Evolutionary conservation across 805 yeast species (phyloP).

Genomic region (Clavispora phyllophila): DNA sequence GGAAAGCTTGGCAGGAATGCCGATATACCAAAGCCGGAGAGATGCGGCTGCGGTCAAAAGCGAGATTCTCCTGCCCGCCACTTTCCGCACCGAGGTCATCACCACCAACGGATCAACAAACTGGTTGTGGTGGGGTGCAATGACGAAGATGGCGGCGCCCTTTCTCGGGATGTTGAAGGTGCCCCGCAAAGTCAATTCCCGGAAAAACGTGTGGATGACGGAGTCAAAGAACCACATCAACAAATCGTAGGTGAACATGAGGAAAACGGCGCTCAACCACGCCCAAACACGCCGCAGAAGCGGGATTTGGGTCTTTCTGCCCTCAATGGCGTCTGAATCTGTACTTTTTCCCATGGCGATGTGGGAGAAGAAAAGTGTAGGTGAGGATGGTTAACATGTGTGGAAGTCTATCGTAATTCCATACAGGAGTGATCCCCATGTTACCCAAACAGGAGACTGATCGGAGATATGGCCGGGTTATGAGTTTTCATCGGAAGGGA

Average conservation of each 20-base stretch:
- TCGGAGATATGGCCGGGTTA: too few species aligned
- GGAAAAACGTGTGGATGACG: conserved; percentile 35
- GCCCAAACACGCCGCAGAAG: neutral
- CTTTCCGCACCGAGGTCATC: conserved; percentile 30
- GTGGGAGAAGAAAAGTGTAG: too few species aligned
- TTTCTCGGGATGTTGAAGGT: conserved; percentile 32
- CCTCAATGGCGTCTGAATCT: too few species aligned
- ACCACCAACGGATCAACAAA: conserved; percentile 37
- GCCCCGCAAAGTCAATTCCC: conserved; percentile 36
- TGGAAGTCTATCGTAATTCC: too few species aligned
- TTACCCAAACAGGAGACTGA: too few species aligned
- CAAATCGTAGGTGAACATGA: conserved; percentile 20
- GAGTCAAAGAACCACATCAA: conserved; percentile 30
- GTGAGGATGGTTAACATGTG: too few species aligned
- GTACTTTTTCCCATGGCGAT: too few species aligned
- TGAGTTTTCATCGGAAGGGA: too few species aligned
- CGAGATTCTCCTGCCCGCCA: conserved; percentile 28
- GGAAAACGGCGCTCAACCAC: neutral
- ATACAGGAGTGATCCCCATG: too few species aligned
- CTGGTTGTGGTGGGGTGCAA: conserved; percentile 42
- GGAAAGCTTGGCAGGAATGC: conserved; percentile 26
- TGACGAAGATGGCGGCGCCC: conserved; percentile 37
- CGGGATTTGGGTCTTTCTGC: too few species aligned
- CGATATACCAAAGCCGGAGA: conserved; percentile 27
- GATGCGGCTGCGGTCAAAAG: conserved; percentile 35